phyloP scores from a whole-genome alignment of 176 grass and related monocot genomes.

The Bonia amplexicaulis region DNA sequence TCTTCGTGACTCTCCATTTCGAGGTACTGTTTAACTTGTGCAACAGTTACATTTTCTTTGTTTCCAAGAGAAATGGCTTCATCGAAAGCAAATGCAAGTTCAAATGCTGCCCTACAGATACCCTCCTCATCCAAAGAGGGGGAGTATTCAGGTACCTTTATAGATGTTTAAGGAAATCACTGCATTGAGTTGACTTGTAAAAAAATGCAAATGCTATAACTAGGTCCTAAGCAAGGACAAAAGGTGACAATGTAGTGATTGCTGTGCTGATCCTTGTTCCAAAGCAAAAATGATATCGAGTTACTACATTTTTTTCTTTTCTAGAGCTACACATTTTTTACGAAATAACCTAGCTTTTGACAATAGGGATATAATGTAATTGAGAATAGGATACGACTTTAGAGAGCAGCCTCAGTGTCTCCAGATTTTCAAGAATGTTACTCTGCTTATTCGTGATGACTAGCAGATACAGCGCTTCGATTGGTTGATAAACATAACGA shows the following conservation, averaged over 20 bases:
- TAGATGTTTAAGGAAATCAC: conserved; percentile 55
- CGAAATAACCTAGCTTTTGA: background rate
- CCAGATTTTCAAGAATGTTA: conserved; percentile 89
- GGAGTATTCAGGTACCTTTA: conserved; percentile 81
- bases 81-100: conserved; percentile 71
- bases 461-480: conserved; percentile 65
- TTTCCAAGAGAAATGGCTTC: conserved; percentile 87
- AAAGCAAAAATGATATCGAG: background rate
- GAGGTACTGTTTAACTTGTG: conserved; percentile 76
- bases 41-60: conserved; percentile 83
- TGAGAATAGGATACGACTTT: conserved; percentile 78
- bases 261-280: background rate
- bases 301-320: background rate
- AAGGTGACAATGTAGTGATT: background rate
- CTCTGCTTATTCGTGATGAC: conserved; percentile 86
- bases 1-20: conserved; percentile 94
- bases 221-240: background rate
- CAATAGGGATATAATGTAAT: background rate
- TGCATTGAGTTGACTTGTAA: background rate
- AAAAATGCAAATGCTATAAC: conserved; percentile 22
- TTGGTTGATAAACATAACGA: conserved; percentile 90
- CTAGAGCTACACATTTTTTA: background rate
- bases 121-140: conserved; percentile 79
- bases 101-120: conserved; percentile 51
- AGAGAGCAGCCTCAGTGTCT: conserved; percentile 79